These are phyloP conservation scores for Croton setiger DNA, from an alignment of 441 rosid species.

Conservation along the genomic window DNA sequence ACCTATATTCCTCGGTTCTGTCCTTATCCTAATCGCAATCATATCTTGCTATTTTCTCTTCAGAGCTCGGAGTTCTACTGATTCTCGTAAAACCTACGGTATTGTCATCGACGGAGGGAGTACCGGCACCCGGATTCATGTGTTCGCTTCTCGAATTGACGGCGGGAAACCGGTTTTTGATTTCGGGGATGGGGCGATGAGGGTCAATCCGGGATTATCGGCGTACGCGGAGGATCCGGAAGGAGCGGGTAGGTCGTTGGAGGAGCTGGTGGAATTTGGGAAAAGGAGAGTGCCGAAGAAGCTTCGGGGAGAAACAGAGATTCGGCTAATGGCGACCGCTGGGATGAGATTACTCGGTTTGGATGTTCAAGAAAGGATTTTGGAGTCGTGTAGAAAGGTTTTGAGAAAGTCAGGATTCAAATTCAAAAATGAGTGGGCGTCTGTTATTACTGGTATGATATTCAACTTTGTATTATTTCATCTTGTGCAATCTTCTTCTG, in stretches of 20 bases:
- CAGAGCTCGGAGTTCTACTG: conserved; percentile 6
- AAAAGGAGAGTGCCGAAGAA: conserved; percentile 49
- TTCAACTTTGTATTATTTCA: not conserved
- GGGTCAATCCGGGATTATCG: conserved; percentile 77
- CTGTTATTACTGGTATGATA: conserved; percentile 67
- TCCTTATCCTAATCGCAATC: conserved; percentile 18
- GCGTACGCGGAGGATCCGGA: conserved; percentile 52
- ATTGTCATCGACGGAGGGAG: conserved; percentile 87
- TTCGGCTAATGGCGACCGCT: conserved; percentile 88
- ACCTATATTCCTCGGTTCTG: conserved; percentile 19
- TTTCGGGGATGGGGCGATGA: conserved; percentile 46
- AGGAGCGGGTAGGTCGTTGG: conserved; percentile 49
- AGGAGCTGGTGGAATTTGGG: conserved; percentile 60
- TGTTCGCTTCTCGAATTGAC: conserved; percentile 41
- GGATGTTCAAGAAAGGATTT: conserved; percentile 47
- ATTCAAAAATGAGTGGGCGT: conserved; percentile 66
- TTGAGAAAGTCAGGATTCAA: conserved; percentile 60
- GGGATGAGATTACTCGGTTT: conserved; percentile 70
- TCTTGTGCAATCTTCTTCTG: not conserved
- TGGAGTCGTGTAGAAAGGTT: conserved; percentile 46
- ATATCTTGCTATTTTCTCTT: conserved; percentile 29
- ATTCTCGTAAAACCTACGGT: conserved; percentile 28
- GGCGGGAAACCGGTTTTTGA: conserved; percentile 42
- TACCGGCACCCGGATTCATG: conserved; percentile 81
- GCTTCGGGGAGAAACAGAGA: conserved; percentile 56